Evolutionary conservation across 768 basidiomycete genomes (phyloP).

Genomic region (Clitopilus hobsonii): DNA sequence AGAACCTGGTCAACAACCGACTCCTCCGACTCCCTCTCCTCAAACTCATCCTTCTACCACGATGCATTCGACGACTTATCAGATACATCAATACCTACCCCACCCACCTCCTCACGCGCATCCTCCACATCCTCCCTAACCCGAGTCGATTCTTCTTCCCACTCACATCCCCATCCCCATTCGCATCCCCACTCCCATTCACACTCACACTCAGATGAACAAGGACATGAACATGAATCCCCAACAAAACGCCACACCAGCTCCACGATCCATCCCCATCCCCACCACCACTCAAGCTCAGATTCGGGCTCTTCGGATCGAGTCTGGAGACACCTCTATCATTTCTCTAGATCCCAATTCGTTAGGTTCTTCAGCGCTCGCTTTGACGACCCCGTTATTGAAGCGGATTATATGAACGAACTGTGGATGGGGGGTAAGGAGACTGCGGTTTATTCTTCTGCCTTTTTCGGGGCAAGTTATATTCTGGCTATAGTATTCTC

Average conservation of each 20-base stretch:
- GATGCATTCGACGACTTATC: slow-evolving; percentile 5
- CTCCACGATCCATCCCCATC: background rate
- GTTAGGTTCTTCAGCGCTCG: slow-evolving; percentile 7
- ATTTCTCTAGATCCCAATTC: background rate
- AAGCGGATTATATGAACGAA: slow-evolving; percentile 14
- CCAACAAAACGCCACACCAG: too few relatives aligned
- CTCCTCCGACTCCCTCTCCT: slow-evolving; percentile 29
- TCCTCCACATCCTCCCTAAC: background rate
- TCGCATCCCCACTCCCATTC: background rate
- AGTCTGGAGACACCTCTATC: background rate
- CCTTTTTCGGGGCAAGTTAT: slow-evolving; percentile 22
- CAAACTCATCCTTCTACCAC: background rate
- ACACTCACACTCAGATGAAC: background rate
- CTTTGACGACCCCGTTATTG: slow-evolving; percentile 2
- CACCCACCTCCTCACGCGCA: background rate
- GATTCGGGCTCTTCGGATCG: background rate
- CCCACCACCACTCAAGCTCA: too few relatives aligned
- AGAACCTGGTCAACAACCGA: slow-evolving; percentile 41
- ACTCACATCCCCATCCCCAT: slow-evolving; percentile 1
- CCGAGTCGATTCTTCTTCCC: slow-evolving; percentile 6
- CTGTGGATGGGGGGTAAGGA: slow-evolving; percentile 12
- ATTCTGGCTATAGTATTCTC: slow-evolving; percentile 15
- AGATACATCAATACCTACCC: background rate
- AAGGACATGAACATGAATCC: too few relatives aligned
- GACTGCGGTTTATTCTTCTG: slow-evolving; percentile 13